Percentiles rank a stretch among this genome's conserved stretches.
Conservation (phyloP, 208 protist species). For the Acanthamoeba lugdunensis region DNA sequence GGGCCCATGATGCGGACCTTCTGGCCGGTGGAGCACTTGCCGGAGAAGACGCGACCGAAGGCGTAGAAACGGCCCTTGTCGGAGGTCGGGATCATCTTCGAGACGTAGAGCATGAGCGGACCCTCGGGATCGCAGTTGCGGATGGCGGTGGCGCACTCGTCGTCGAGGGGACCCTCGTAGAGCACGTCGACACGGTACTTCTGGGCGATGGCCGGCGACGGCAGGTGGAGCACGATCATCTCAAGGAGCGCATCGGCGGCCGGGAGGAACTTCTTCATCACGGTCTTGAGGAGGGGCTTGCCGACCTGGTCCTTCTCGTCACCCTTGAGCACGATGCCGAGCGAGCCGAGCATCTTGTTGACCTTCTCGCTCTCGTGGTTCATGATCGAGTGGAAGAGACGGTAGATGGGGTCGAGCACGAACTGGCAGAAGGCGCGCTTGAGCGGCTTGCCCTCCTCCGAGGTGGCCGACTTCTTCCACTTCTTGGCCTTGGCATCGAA, state of each 20-base stretch:
- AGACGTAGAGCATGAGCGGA: slow-evolving; percentile 98
- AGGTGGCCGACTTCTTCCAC: slow-evolving; percentile 86
- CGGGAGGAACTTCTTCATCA: slow-evolving; percentile 97
- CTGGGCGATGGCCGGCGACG: slow-evolving; percentile 96
- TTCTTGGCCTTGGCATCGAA: slow-evolving; percentile 94
- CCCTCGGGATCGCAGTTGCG: slow-evolving; percentile 87
- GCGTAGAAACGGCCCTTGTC: slow-evolving; percentile 97
- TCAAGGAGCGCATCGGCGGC: slow-evolving; percentile 96
- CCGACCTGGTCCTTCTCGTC: slow-evolving; percentile 92
- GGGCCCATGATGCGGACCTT: slow-evolving; percentile 98
- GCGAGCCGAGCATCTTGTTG: slow-evolving; percentile 93
- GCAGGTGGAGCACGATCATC: slow-evolving; percentile 98
- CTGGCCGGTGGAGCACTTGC: slow-evolving; percentile 93
- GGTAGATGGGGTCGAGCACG: slow-evolving; percentile 97
- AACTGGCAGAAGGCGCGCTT: slow-evolving; percentile 95
- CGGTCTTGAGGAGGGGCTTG: slow-evolving; percentile 96
- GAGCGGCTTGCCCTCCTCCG: slow-evolving; percentile 85
- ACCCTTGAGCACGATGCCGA: slow-evolving; percentile 92
- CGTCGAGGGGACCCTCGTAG: slow-evolving; percentile 96
- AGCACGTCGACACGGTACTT: slow-evolving; percentile 94
- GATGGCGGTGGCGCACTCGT: slow-evolving; percentile 89
- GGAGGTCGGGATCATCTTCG: slow-evolving; percentile 98
- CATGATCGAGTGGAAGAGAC: slow-evolving; percentile 95
- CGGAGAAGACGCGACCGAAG: slow-evolving; percentile 97
- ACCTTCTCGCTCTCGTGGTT: slow-evolving; percentile 94